These are phyloP conservation scores for Zygoascus ofunaensis DNA, from an alignment of 805 yeast genomes.

Conservation along the genomic window DNA sequence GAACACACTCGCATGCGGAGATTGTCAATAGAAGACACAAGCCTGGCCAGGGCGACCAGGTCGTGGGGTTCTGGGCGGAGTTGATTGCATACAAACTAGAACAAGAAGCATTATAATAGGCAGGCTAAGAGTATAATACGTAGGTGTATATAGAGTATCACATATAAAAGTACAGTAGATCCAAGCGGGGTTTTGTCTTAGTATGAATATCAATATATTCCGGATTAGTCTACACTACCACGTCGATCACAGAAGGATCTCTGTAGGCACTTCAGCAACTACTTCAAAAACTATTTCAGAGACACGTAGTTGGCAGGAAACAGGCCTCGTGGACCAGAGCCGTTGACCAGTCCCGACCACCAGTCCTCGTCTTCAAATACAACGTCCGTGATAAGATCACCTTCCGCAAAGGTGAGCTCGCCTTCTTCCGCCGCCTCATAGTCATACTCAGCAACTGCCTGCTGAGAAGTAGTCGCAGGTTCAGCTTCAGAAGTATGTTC, in stretches of 20 bases:
- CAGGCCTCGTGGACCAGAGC: constrained; percentile 55
- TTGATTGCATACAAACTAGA: constrained; percentile 3
- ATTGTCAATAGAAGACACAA: constrained; percentile 55
- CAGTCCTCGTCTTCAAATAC: constrained; percentile 91
- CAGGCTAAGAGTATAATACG: neutral
- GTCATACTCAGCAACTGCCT: constrained; percentile 62
- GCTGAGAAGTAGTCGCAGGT: constrained; percentile 26
- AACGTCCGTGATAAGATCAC: constrained; percentile 70
- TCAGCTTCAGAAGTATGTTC: constrained; percentile 5
- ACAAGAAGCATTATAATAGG: neutral
- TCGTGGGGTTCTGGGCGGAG: constrained; percentile 21
- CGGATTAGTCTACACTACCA: too few relatives aligned
- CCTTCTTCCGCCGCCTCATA: constrained; percentile 91
- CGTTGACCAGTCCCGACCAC: constrained; percentile 87
- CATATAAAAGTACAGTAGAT: neutral
- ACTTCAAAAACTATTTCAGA: neutral
- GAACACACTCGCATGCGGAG: constrained; percentile 77
- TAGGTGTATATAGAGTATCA: neutral
- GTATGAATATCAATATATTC: neutral
- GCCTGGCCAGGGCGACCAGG: constrained; percentile 23
- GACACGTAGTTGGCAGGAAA: constrained; percentile 87
- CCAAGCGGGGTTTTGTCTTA: too few relatives aligned
- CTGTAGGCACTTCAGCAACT: too few relatives aligned
- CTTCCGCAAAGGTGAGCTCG: constrained; percentile 77
- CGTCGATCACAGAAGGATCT: too few relatives aligned